These are phyloP conservation scores for Noccaea bulbosa DNA, from an alignment of 345 rosid genomes.

Conservation along the genomic window DNA sequence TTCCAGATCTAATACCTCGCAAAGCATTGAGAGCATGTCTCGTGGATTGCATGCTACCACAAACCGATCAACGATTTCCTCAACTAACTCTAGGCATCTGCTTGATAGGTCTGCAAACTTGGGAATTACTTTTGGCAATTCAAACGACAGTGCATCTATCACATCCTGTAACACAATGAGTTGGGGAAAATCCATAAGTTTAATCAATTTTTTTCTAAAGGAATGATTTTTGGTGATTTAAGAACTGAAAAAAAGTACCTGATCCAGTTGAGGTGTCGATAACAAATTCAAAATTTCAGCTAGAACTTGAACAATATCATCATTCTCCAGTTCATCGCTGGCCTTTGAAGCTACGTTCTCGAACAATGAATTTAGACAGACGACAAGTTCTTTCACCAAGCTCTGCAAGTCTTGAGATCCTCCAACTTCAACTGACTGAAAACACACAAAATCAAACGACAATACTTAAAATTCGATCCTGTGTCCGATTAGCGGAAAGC, in stretches of 20 bases:
- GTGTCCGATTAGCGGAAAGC: background rate
- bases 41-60: constrained; percentile 68
- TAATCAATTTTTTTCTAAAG: background rate
- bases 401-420: constrained; percentile 47
- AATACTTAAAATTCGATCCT: background rate
- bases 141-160: constrained; percentile 73
- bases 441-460: constrained; percentile 8
- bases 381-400: constrained; percentile 52
- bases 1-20: constrained; percentile 57
- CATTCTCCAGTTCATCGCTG: constrained; percentile 43
- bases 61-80: constrained; percentile 54
- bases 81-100: constrained; percentile 55
- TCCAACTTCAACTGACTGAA: constrained; percentile 54
- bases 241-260: constrained; percentile 47
- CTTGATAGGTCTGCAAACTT: constrained; percentile 61
- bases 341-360: constrained; percentile 44
- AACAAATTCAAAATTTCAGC: constrained; percentile 45
- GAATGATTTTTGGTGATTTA: background rate
- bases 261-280: constrained; percentile 55
- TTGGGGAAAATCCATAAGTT: constrained; percentile 13
- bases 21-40: constrained; percentile 84
- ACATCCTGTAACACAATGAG: constrained; percentile 51
- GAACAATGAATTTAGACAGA: constrained; percentile 53
- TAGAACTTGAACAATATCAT: constrained; percentile 53
- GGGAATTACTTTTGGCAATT: constrained; percentile 67